phyloP scores from a whole-genome alignment of 2,329 filamentous ascomycete genomes.

The Colletotrichum sp. region DNA sequence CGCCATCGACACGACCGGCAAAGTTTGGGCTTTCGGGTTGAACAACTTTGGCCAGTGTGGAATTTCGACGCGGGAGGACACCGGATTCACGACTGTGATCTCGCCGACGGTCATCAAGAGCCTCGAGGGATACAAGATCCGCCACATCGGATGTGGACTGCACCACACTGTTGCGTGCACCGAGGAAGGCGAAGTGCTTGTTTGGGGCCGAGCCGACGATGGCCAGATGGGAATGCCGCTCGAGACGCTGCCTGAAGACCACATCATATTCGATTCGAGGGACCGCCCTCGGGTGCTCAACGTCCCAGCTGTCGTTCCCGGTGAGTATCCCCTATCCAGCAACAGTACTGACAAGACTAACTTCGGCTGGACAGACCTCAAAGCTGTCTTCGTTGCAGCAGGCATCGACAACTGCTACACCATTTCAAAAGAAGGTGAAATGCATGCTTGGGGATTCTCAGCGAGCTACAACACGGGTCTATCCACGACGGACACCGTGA shows the following conservation, averaged over 20 bases:
- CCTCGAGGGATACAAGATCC: slow-evolving; percentile 59
- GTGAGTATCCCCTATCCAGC: slow-evolving; percentile 15
- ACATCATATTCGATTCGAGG: slow-evolving; percentile 67
- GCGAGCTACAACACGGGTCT: slow-evolving; percentile 11
- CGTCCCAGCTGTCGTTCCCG: slow-evolving; percentile 30
- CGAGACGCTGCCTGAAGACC: slow-evolving; percentile 50
- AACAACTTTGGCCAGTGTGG: slow-evolving; percentile 77
- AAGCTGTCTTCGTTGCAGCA: slow-evolving; percentile 38
- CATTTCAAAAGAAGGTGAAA: neutral
- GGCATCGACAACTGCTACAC: slow-evolving; percentile 15
- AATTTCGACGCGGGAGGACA: slow-evolving; percentile 37
- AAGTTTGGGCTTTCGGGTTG: slow-evolving; percentile 72
- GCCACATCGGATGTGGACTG: slow-evolving; percentile 65
- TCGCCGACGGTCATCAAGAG: slow-evolving; percentile 60
- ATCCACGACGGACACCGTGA: slow-evolving; percentile 61
- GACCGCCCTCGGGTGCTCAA: slow-evolving; percentile 70
- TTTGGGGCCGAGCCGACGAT: slow-evolving; percentile 56
- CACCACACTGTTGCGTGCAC: slow-evolving; percentile 65
- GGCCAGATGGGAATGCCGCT: slow-evolving; percentile 62
- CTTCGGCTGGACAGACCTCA: neutral
- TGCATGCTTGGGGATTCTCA: slow-evolving; percentile 12
- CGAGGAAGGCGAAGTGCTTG: slow-evolving; percentile 44
- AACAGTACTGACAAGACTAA: neutral
- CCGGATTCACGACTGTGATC: slow-evolving; percentile 44
- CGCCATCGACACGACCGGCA: slow-evolving; percentile 67